Conservation (phyloP, 192 early-diverging fungal species). For the Coemansia sp. region DNA sequence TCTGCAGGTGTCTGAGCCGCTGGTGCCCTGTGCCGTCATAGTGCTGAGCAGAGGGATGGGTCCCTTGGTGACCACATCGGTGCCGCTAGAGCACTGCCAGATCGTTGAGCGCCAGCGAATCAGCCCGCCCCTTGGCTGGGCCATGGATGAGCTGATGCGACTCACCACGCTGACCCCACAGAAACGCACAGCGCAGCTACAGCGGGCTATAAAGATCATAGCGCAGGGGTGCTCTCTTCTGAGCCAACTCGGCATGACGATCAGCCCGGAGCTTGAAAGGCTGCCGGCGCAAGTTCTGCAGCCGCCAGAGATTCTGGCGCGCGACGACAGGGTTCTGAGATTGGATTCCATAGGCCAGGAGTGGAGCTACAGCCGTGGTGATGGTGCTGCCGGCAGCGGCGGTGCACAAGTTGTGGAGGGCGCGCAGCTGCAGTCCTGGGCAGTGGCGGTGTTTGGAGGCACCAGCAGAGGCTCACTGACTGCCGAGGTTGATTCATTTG, state of each 20-base stretch:
- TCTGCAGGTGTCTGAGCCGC: background rate
- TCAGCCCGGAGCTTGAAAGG: slow-evolving; percentile 3
- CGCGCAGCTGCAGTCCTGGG: slow-evolving; percentile 17
- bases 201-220: background rate
- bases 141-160: background rate
- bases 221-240: background rate
- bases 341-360: too few relatives aligned
- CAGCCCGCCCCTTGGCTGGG: slow-evolving; percentile 1
- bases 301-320: slow-evolving; percentile 3
- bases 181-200: background rate
- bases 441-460: slow-evolving; percentile 16
- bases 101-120: background rate
- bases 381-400: too few relatives aligned
- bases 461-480: background rate
- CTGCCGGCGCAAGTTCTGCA: slow-evolving; percentile 5
- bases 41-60: too few relatives aligned
- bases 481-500: too few relatives aligned
- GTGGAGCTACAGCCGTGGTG: too few relatives aligned
- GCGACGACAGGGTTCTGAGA: background rate
- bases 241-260: slow-evolving; percentile 11
- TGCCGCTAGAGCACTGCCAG: slow-evolving; percentile 14
- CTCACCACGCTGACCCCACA: background rate
- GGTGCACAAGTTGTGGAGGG: too few relatives aligned
- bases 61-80: background rate
- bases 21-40: slow-evolving; percentile 11